Evolutionary conservation across 2,329 filamentous ascomycete species (phyloP), one percentile per base, ranked within the genome.

Genomic region (Cyphellophora europaea): DNA sequence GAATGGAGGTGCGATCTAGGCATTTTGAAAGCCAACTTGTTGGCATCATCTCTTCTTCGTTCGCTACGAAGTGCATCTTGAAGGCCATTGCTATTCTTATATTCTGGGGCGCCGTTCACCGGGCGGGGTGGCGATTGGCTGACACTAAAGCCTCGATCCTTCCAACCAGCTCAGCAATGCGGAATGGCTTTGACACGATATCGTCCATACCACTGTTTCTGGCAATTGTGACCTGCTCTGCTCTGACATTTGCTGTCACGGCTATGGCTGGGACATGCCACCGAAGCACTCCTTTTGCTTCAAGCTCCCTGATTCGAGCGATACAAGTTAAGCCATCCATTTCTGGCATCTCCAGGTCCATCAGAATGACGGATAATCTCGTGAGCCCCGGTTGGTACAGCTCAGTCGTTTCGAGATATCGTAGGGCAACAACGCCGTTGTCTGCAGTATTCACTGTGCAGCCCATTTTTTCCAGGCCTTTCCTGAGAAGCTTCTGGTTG

Each of bases 321-420:
- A 81, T 77, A 43, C 82, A 85, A 3, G 78, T 79, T 55, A 83
- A 72, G 23, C 83, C 82, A 49, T 87, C 80, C 80, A 87, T 85
- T 23, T 85, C 69, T 1, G 82, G 82, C 82, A 87, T 87, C 49
- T 86, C 82, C 30, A 85, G 66, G 51, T 88, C 82, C 82, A 87
- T 86, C 5, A 87, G 56, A 8, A 87, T 77, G 31, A 85, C 67
- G 11, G 23, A 17, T n/a, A 34, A 17, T 16, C 13, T 14, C n/a
- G 11, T 21, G 6, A 21, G 29, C 14, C 30, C 14, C 5, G 23
- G 19, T 11, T 29, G 14, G 42, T 37, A 45, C 3, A 33, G 25
- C n/a, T 25, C 16, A 2, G 25, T 19, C 2, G 45, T 46, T 12
- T 54, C 41, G 3, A 66, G 52, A 3, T 59, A 55, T 1, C 59